These are phyloP conservation scores for Acacia pycnantha DNA, from an alignment of 331 rosid species.

Conservation along the genomic window DNA sequence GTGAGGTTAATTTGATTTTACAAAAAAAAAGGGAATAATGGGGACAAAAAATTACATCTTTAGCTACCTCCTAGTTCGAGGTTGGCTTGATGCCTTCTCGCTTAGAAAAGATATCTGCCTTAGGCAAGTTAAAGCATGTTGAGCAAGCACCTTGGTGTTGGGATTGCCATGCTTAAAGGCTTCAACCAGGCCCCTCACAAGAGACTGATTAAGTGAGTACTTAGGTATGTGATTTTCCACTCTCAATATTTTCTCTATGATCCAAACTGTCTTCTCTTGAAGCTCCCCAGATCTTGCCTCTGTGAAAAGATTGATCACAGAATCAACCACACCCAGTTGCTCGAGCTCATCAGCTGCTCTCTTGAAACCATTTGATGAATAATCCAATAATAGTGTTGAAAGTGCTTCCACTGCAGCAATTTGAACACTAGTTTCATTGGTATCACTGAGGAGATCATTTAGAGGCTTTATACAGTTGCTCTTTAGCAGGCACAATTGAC, in stretches of 20 bases:
- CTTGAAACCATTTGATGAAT: conserved; percentile 33
- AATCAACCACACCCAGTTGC: conserved; percentile 36
- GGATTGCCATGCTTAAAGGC: conserved; percentile 51
- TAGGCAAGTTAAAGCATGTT: conserved; percentile 47
- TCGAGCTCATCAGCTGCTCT: conserved; percentile 47
- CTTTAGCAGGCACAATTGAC: conserved; percentile 45
- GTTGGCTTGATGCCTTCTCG: conserved; percentile 34
- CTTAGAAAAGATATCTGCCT: conserved; percentile 50
- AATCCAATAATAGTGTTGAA: conserved; percentile 40
- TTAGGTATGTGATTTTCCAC: conserved; percentile 39
- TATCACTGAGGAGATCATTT: conserved; percentile 43
- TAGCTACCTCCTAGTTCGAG: conserved; percentile 26
- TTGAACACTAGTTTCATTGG: conserved; percentile 43
- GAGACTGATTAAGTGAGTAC: conserved; percentile 47
- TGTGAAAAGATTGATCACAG: conserved; percentile 45
- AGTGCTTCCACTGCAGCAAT: conserved; percentile 49
- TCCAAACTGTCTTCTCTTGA: conserved; percentile 56
- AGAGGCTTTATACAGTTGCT: conserved; percentile 49
- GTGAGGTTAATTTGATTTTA: neutral
- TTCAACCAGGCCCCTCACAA: conserved; percentile 54
- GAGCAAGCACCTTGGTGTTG: conserved; percentile 49
- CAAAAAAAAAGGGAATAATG: neutral
- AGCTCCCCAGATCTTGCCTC: conserved; percentile 44
- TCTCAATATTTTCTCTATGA: conserved; percentile 50
- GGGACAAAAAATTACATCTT: neutral